Evolutionary conservation across 2,329 filamentous ascomycete genomes (phyloP).

Genomic region (Tolypocladium cylindrosporum): DNA sequence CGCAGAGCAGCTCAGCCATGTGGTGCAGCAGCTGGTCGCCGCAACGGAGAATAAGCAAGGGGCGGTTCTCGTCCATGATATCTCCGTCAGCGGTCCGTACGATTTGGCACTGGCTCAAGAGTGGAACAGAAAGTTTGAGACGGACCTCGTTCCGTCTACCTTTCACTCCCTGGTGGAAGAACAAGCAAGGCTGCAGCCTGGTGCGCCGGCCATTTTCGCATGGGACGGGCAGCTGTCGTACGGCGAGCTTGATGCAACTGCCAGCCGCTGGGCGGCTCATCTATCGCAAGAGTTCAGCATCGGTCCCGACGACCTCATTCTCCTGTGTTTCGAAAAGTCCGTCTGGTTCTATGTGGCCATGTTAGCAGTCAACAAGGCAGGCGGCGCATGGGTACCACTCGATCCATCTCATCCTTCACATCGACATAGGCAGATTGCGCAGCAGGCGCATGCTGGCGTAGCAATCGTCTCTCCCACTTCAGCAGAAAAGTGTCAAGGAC

Average conservation of each 20-base stretch:
- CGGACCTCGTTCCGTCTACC: too few relatives aligned
- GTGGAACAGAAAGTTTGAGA: background rate
- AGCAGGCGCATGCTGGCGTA: too few relatives aligned
- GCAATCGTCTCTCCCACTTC: too few relatives aligned
- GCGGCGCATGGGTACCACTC: too few relatives aligned
- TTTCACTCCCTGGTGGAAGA: conserved; percentile 6
- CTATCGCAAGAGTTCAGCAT: conserved; percentile 9
- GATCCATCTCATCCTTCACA: conserved; percentile 26
- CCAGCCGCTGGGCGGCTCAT: conserved; percentile 5
- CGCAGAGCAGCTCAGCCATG: background rate
- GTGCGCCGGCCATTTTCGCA: conserved; percentile 6
- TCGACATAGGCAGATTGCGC: conserved; percentile 4
- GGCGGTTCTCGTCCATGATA: background rate
- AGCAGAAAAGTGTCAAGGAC: too few relatives aligned
- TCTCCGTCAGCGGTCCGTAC: background rate
- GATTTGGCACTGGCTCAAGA: background rate
- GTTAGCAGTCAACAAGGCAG: too few relatives aligned
- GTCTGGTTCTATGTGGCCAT: too few relatives aligned
- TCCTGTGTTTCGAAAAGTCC: too few relatives aligned
- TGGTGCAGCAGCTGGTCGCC: background rate
- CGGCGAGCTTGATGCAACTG: too few relatives aligned
- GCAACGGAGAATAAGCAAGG: background rate
- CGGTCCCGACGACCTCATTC: background rate
- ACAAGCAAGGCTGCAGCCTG: conserved; percentile 20
- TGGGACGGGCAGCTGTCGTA: too few relatives aligned